Conservation (phyloP, 2,329 filamentous ascomycete species). For the Knufia petricola region DNA sequence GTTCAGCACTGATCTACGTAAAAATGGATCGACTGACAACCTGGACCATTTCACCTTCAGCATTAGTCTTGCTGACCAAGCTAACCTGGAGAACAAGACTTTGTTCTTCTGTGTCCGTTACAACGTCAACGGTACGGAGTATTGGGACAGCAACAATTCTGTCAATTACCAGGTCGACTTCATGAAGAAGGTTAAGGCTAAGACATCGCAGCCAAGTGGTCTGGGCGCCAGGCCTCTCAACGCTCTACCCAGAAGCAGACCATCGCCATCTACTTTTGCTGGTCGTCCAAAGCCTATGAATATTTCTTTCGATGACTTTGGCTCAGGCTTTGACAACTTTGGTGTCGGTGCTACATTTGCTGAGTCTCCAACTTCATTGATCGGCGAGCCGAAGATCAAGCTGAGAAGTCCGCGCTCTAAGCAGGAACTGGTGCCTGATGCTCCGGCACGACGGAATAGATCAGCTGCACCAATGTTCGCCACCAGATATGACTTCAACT, state of each 20-base stretch:
- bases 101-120: constrained; percentile 89
- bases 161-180: constrained; percentile 95
- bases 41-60: constrained; percentile 88
- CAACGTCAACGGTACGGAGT: constrained; percentile 70
- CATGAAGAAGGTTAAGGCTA: constrained; percentile 61
- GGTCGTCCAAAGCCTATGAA: constrained; percentile 44
- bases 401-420: constrained; percentile 61
- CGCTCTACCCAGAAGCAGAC: constrained; percentile 59
- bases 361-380: constrained; percentile 51
- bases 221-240: constrained; percentile 43
- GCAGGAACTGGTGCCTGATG: constrained; percentile 52
- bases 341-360: constrained; percentile 40
- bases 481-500: constrained; percentile 90
- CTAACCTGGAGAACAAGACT: constrained; percentile 85
- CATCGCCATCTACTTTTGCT: constrained; percentile 45
- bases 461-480: constrained; percentile 67
- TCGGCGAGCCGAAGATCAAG: constrained; percentile 58
- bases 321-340: constrained; percentile 48
- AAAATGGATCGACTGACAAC: constrained; percentile 48
- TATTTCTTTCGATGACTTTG: constrained; percentile 61
- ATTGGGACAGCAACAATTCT: constrained; percentile 86
- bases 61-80: constrained; percentile 84
- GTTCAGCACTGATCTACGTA: constrained; percentile 67
- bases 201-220: constrained; percentile 38
- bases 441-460: constrained; percentile 36